Evolutionary conservation across 192 early-diverging fungal species (phyloP), one percentile per base, ranked within the genome.

Genomic region (Coemansia erecta): DNA sequence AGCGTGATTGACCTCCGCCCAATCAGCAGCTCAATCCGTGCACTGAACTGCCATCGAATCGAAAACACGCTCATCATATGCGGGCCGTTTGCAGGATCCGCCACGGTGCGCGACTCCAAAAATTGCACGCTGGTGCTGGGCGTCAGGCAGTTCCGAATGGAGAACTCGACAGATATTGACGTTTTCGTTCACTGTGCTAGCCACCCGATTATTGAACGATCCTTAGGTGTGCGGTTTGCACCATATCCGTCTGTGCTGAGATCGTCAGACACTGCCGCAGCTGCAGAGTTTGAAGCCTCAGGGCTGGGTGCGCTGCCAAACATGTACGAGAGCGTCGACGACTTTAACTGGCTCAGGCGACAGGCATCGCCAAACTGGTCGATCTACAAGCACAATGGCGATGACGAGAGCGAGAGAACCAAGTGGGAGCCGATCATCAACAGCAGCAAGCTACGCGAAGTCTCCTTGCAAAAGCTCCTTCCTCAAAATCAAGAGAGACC

Each of bases 291-390:
- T 50, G 45, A 14, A 8, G 5, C 28, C 1, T 35, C 45, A n/a
- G 53, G 43, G 53, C 53, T 64, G 24, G 9, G 28, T 14, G 44
- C 19, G 21, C 15, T 51, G 33, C 52, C 64, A 14, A 87, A 82
- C 62, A 73, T 76, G 45, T 89, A 77, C 66, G 73, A 81, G 53
- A 60, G 69, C 17, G 88, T 94, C 13, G 90, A 97, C 59, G 94
- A 97, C 59, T 97, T 97, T 61, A 93, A 93, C 70, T 97, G 94
- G 94, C 71, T 94, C 22, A 82, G 77, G 41, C 81, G 91, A 44
- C 84, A 86, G 61, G 83, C 81, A 8, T 90, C 88, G 28, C 92
- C 92, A 14, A 86, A 94, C 70, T 94, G 92, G 92, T 61, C 61
- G 14, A 11, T 49, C 17, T n/a, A 40, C 45, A 12, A 22, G 33